A percentile compares a stretch with the other conserved stretches of the same genome.
Conservation (phyloP, 208 protist species). For the Leptomonas seymouri region DNA sequence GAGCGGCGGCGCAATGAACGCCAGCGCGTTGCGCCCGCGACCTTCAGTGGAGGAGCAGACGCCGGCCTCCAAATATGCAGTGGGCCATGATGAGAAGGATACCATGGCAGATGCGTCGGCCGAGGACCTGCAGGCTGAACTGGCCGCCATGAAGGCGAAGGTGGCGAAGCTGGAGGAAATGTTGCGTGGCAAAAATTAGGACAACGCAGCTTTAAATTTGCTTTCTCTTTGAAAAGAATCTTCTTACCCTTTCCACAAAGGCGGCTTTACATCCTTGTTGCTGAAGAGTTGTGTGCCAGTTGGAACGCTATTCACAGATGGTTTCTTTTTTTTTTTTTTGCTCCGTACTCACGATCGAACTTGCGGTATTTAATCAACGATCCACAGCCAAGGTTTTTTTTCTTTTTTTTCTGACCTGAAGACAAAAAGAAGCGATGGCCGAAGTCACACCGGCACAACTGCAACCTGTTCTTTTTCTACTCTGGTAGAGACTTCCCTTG, state of each 20-base stretch:
- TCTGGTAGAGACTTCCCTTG: too few species aligned
- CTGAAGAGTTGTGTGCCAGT: not conserved
- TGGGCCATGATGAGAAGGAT: not conserved
- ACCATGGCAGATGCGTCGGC: not conserved
- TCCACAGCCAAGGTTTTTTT: not conserved
- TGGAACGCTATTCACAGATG: not conserved
- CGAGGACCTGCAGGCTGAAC: constrained; percentile 37
- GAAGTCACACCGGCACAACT: too few species aligned
- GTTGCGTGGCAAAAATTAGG: constrained; percentile 36
- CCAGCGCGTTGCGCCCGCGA: not conserved
- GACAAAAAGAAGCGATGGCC: too few species aligned
- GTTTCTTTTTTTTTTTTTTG: not conserved
- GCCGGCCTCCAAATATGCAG: not conserved
- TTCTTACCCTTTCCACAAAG: too few species aligned
- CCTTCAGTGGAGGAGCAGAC: not conserved
- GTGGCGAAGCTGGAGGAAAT: constrained; percentile 59
- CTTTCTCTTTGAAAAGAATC: not conserved
- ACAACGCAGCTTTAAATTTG: too few species aligned
- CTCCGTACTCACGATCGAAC: not conserved
- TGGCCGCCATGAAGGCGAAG: constrained; percentile 59
- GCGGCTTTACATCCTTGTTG: too few species aligned
- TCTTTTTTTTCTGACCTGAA: constrained; percentile 6
- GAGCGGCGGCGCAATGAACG: not conserved
- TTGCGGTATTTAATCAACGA: constrained; percentile 1
- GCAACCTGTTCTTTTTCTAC: too few species aligned